Evolutionary conservation across 805 yeast species (phyloP).

Genomic region (Starmerella apis): DNA sequence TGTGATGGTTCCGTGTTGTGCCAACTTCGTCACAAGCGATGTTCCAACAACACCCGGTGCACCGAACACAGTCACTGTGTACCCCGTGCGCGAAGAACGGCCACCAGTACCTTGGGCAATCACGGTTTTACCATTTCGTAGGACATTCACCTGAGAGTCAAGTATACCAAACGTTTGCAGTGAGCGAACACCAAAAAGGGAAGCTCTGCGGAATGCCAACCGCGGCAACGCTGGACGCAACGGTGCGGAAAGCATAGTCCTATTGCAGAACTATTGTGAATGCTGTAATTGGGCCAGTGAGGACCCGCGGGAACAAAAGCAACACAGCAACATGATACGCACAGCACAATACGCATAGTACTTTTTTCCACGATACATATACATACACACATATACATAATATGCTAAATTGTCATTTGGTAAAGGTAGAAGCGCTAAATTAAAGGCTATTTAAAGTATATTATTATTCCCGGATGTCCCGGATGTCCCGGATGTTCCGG

Average conservation of each 20-base stretch:
- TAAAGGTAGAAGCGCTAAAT: no score
- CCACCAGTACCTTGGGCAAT: conserved; percentile 70
- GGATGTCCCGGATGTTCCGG: no score
- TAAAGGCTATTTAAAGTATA: no score
- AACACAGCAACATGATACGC: not conserved
- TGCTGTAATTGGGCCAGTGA: conserved; percentile 7
- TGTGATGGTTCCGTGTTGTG: conserved; percentile 69
- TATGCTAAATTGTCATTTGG: no score
- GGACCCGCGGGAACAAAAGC: not conserved
- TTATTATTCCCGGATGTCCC: no score
- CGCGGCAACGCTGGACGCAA: conserved; percentile 6
- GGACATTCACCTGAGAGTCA: conserved; percentile 49
- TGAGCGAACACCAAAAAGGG: conserved; percentile 17
- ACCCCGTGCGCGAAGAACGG: conserved; percentile 71
- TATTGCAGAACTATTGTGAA: conserved; percentile 3
- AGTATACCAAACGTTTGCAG: conserved; percentile 34
- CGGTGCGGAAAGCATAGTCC: conserved; percentile 8
- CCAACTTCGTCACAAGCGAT: conserved; percentile 57
- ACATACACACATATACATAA: no score
- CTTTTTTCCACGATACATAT: no score
- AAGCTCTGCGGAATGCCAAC: not conserved
- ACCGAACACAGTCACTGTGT: conserved; percentile 81
- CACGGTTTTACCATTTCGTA: conserved; percentile 64
- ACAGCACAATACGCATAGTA: no score
- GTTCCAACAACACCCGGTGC: conserved; percentile 72